Conservation (phyloP, 2,329 filamentous ascomycete species). For the Zymoseptoria crescenta region DNA sequence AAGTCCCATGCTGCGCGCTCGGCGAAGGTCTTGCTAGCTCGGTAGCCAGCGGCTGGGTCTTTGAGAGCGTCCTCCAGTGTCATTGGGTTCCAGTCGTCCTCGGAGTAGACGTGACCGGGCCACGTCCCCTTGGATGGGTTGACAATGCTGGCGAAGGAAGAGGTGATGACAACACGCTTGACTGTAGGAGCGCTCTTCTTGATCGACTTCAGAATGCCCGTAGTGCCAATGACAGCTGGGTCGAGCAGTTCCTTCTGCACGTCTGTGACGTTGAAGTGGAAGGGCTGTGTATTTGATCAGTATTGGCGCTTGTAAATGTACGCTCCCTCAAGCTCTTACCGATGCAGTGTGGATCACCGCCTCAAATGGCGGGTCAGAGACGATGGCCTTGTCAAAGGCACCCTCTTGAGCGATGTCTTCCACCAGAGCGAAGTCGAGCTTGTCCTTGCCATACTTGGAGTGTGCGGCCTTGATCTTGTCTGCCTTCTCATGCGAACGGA, state of each 20-base stretch:
- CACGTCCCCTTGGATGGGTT: conserved; percentile 46
- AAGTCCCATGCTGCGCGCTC: conserved; percentile 50
- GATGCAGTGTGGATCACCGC: conserved; percentile 67
- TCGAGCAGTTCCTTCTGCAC: conserved; percentile 58
- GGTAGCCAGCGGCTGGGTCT: conserved; percentile 38
- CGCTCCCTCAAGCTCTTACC: neutral
- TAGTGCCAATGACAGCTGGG: conserved; percentile 56
- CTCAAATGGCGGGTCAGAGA: conserved; percentile 59
- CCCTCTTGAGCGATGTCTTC: conserved; percentile 61
- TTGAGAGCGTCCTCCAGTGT: conserved; percentile 39
- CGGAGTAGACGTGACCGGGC: conserved; percentile 44
- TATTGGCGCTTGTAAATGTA: neutral
- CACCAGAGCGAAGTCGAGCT: conserved; percentile 59
- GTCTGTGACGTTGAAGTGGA: conserved; percentile 64
- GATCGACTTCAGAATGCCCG: conserved; percentile 54
- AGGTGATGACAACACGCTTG: conserved; percentile 65
- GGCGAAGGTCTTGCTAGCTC: conserved; percentile 55
- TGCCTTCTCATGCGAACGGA: conserved; percentile 54
- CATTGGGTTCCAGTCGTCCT: conserved; percentile 51
- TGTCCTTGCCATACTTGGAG: conserved; percentile 44
- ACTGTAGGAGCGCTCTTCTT: conserved; percentile 56
- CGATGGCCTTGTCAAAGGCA: conserved; percentile 57
- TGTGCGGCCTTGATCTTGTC: conserved; percentile 51
- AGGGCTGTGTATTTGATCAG: conserved; percentile 40
- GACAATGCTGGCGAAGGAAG: conserved; percentile 59